These are phyloP conservation scores for Neocallimastix lanati DNA, from an alignment of 192 early-diverging fungal species.

Conservation along the genomic window DNA sequence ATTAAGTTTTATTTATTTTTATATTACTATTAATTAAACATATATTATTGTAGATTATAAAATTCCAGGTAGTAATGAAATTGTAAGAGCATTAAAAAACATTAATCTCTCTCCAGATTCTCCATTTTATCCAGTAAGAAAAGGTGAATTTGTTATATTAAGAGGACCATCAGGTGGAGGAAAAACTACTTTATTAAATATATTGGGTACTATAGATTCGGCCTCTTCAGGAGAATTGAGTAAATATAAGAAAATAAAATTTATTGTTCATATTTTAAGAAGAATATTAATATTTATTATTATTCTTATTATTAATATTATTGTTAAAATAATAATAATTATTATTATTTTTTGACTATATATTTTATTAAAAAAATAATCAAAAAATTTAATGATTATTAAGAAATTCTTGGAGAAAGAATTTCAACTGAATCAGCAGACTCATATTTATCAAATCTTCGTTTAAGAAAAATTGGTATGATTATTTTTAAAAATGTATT, in stretches of 20 bases:
- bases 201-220: slow-evolving; percentile 13
- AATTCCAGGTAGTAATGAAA: slow-evolving; percentile 7
- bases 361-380: too few species aligned
- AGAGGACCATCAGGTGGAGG: slow-evolving; percentile 22
- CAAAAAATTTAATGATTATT: too few species aligned
- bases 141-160: slow-evolving; percentile 18
- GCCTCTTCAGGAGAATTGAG: slow-evolving; percentile 8
- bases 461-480: slow-evolving; percentile 10
- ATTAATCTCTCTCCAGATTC: slow-evolving; percentile 11
- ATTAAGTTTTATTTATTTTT: too few species aligned
- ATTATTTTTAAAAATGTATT: too few species aligned
- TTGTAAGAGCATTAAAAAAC: slow-evolving; percentile 8
- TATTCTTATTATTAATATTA: background rate
- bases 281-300: background rate
- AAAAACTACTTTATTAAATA: slow-evolving; percentile 20
- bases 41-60: slow-evolving; percentile 3
- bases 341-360: background rate
- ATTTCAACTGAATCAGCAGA: slow-evolving; percentile 7
- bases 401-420: slow-evolving; percentile 11
- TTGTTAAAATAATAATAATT: too few species aligned
- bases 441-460: slow-evolving; percentile 9
- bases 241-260: background rate
- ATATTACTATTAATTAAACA: too few species aligned
- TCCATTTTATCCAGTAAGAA: slow-evolving; percentile 11
- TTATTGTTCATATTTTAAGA: too few species aligned